Evolutionary conservation across 2,329 filamentous ascomycete genomes (phyloP).

Genomic region (Aspergillus sp.): DNA sequence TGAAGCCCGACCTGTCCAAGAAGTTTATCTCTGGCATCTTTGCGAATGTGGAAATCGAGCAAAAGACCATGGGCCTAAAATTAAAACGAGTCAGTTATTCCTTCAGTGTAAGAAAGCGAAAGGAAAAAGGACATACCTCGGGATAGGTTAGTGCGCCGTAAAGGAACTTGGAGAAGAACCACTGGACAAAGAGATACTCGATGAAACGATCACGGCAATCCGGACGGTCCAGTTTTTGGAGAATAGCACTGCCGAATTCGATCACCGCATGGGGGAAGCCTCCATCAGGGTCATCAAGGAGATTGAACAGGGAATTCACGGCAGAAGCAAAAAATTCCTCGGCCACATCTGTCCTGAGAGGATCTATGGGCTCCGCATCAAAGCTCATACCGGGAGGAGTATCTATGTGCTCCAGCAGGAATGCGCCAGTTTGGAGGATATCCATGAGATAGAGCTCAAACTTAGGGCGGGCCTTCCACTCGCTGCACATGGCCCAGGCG

Average conservation of each 20-base stretch:
- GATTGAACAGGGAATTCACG: slow-evolving; percentile 73
- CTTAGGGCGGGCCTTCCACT: slow-evolving; percentile 84
- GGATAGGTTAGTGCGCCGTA: slow-evolving; percentile 81
- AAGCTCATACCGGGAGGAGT: slow-evolving; percentile 69
- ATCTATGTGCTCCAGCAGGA: slow-evolving; percentile 79
- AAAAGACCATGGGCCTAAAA: slow-evolving; percentile 58
- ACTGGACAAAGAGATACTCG: slow-evolving; percentile 81
- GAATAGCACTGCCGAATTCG: slow-evolving; percentile 77
- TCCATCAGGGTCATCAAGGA: slow-evolving; percentile 81
- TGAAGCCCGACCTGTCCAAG: slow-evolving; percentile 71
- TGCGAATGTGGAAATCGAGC: slow-evolving; percentile 86
- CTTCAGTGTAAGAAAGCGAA: neutral
- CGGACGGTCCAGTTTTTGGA: slow-evolving; percentile 66
- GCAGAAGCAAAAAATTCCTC: slow-evolving; percentile 86
- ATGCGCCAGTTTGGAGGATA: slow-evolving; percentile 86
- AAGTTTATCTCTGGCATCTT: slow-evolving; percentile 76
- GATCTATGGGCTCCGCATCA: slow-evolving; percentile 60
- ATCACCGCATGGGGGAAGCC: slow-evolving; percentile 83
- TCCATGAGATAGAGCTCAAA: slow-evolving; percentile 95
- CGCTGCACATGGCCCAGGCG: slow-evolving; percentile 78
- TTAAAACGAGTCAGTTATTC: slow-evolving; percentile 26
- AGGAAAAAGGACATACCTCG: slow-evolving; percentile 54
- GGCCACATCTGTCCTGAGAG: slow-evolving; percentile 74
- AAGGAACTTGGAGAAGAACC: slow-evolving; percentile 86
- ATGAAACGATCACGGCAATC: slow-evolving; percentile 70